phyloP scores from a whole-genome alignment of 164 flowering plant species.

The Platanus orientalis region DNA sequence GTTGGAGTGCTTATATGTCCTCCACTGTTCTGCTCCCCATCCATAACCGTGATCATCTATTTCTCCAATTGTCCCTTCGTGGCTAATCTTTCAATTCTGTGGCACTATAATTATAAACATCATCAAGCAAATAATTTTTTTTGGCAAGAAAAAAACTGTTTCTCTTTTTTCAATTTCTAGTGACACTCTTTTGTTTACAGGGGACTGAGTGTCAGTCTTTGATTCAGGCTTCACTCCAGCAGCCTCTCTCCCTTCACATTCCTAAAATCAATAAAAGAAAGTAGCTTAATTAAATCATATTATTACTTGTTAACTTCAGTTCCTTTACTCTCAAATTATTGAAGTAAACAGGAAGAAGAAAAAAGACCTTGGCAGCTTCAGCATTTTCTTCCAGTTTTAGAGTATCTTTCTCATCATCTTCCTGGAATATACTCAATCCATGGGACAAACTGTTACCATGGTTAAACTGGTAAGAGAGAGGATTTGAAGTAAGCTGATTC shows the following conservation, averaged over 20 bases:
- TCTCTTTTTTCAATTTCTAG: too few relatives aligned
- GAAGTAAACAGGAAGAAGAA: background rate
- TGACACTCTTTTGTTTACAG: constrained; percentile 51
- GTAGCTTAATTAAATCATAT: background rate
- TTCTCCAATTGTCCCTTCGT: background rate
- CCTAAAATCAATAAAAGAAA: constrained; percentile 23
- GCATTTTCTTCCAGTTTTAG: constrained; percentile 44
- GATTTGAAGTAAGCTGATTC: background rate
- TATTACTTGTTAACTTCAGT: background rate
- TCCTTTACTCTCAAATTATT: background rate
- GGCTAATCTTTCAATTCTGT: background rate
- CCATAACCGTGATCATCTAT: background rate
- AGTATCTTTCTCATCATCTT: constrained; percentile 47
- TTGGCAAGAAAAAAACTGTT: too few relatives aligned
- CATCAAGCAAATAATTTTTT: too few relatives aligned
- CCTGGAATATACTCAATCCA: constrained; percentile 79
- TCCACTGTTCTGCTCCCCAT: too few relatives aligned
- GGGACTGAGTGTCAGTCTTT: constrained; percentile 31
- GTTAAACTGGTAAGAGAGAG: constrained; percentile 4
- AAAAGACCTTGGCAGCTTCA: constrained; percentile 51
- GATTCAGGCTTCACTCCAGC: constrained; percentile 37
- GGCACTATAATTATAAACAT: background rate
- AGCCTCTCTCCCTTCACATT: constrained; percentile 22
- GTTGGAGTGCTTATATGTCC: too few relatives aligned
- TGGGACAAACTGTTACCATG: constrained; percentile 68